Evolutionary conservation across 345 rosid species (phyloP).

Genomic region (Dipteronia dyeriana): DNA sequence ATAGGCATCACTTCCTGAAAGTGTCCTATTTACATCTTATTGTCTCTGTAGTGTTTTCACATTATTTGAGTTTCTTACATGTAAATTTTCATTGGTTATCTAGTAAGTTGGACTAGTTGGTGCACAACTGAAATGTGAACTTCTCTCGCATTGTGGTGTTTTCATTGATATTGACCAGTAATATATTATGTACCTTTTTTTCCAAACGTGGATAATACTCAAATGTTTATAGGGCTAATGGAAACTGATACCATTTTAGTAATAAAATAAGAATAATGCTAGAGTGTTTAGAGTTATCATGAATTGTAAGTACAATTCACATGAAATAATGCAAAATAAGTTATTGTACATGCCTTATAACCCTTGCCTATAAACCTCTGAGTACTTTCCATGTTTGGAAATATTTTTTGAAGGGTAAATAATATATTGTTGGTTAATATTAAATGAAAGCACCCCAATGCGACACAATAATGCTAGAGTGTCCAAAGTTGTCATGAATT

Average conservation of each 20-base stretch:
- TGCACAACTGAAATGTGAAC: too few relatives aligned
- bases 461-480: neutral
- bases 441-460: neutral
- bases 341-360: neutral
- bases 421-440: neutral
- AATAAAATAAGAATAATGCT: neutral
- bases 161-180: neutral
- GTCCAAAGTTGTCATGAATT: neutral
- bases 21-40: neutral
- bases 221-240: neutral
- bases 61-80: neutral
- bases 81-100: neutral
- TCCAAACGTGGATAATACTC: neutral
- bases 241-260: neutral
- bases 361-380: neutral
- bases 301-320: neutral
- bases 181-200: neutral
- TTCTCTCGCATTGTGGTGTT: too few relatives aligned
- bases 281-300: neutral
- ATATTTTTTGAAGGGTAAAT: neutral
- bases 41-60: neutral
- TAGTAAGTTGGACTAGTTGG: neutral
- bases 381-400: neutral
- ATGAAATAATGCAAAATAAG: neutral
- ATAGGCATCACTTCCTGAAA: neutral